phyloP scores from a whole-genome alignment of 2,329 filamentous ascomycete genomes.

The Talaromyces amestolkiae region DNA sequence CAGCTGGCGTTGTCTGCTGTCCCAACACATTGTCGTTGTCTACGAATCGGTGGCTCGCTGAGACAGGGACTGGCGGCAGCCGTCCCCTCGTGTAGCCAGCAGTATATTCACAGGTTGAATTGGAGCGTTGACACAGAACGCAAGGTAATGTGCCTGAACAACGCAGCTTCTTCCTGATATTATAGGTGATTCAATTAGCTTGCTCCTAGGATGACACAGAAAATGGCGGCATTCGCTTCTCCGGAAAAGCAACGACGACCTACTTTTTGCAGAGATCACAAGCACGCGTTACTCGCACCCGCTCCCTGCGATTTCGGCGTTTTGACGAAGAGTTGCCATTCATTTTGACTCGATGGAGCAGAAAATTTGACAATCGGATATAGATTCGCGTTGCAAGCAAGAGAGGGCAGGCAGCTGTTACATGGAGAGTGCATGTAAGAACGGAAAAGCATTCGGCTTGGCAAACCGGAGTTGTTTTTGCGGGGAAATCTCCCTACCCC shows the following conservation, averaged over 20 bases:
- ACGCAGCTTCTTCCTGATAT: not conserved
- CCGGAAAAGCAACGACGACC: constrained; percentile 29
- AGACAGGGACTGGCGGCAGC: constrained; percentile 38
- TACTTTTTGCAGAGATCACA: constrained; percentile 49
- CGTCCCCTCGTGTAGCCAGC: constrained; percentile 51
- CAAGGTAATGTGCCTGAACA: not conserved
- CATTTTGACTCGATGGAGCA: not conserved
- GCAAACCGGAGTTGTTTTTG: not conserved
- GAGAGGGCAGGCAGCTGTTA: no score
- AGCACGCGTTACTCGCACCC: constrained; percentile 47
- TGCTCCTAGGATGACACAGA: not conserved
- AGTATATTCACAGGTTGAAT: constrained; percentile 44
- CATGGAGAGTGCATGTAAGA: not conserved
- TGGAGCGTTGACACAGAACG: constrained; percentile 12
- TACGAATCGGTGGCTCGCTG: not conserved
- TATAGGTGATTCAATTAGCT: not conserved
- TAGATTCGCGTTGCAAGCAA: not conserved
- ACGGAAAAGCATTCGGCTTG: not conserved
- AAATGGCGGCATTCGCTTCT: not conserved
- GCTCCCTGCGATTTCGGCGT: constrained; percentile 27
- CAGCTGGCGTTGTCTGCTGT: not conserved
- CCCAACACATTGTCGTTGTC: not conserved
- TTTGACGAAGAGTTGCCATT: not conserved
- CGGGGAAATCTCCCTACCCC: not conserved
- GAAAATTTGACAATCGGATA: not conserved